Conservation (phyloP, 164 flowering plant species). For the Magnolia kwangsiensis region DNA sequence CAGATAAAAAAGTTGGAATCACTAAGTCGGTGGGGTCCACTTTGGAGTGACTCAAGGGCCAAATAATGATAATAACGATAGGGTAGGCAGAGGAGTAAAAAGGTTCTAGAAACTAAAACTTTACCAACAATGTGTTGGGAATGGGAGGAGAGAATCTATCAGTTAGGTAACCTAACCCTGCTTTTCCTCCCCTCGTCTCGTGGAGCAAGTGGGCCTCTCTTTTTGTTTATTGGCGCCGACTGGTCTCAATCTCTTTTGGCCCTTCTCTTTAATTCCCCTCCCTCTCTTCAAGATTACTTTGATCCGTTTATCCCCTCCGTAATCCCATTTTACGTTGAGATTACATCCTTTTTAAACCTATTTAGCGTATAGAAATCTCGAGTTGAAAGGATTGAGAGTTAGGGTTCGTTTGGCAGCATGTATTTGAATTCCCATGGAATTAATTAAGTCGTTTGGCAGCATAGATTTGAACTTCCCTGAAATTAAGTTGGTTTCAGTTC, state of each 20-base stretch:
- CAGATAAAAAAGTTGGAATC: neutral
- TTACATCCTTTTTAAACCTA: no score
- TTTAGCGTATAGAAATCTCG: no score
- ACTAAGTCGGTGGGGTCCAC: neutral
- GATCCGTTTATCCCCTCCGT: neutral
- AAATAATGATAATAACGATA: neutral
- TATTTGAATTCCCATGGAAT: no score
- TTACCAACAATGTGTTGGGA: neutral
- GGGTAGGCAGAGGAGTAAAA: neutral
- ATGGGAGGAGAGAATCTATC: neutral
- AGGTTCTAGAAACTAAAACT: constrained; percentile 1
- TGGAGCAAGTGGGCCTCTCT: constrained; percentile 12
- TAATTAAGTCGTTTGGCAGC: no score
- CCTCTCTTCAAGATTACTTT: constrained; percentile 2
- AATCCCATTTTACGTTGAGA: no score
- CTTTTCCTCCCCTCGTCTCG: constrained; percentile 8
- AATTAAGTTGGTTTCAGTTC: no score
- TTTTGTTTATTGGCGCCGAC: neutral
- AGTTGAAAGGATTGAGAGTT: no score
- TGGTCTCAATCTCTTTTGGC: neutral
- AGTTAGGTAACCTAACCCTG: constrained; percentile 11
- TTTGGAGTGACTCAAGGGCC: neutral
- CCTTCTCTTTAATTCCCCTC: neutral
- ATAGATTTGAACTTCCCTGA: no score
- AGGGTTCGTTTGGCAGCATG: no score